phyloP scores from a whole-genome alignment of 495 filamentous ascomycete species.

The Podospora didyma region DNA sequence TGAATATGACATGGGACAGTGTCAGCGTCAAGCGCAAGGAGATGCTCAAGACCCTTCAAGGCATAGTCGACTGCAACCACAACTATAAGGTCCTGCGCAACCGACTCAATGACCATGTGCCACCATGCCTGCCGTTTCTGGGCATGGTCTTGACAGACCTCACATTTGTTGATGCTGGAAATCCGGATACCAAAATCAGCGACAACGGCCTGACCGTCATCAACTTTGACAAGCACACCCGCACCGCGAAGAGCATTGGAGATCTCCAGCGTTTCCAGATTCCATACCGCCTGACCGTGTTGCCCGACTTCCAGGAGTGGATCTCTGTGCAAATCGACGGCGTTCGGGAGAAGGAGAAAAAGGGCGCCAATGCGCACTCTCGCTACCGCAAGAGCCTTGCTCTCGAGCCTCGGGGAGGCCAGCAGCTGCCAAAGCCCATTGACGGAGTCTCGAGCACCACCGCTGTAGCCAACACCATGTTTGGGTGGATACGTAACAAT shows the following conservation, averaged over 20 bases:
- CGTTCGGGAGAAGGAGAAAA: constrained; percentile 71
- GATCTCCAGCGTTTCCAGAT: constrained; percentile 97
- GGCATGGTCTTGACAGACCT: constrained; percentile 91
- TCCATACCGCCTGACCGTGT: constrained; percentile 78
- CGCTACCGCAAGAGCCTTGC: constrained; percentile 84
- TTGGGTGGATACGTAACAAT: constrained; percentile 30
- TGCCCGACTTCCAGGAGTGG: constrained; percentile 92
- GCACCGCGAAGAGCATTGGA: constrained; percentile 90
- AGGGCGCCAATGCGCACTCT: constrained; percentile 64
- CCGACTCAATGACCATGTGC: constrained; percentile 80
- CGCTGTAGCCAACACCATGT: constrained; percentile 22
- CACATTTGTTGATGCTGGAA: constrained; percentile 88
- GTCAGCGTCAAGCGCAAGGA: constrained; percentile 83
- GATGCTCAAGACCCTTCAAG: constrained; percentile 69
- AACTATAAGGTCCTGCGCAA: constrained; percentile 91
- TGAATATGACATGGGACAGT: constrained; percentile 90
- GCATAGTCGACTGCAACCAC: constrained; percentile 79
- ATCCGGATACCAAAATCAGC: constrained; percentile 63
- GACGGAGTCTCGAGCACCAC: constrained; percentile 30
- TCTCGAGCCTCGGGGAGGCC: constrained; percentile 75
- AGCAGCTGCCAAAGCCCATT: constrained; percentile 44
- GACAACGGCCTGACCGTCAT: constrained; percentile 66
- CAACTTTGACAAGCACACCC: constrained; percentile 97
- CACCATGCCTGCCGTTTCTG: constrained; percentile 94
- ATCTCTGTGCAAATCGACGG: constrained; percentile 79